phyloP scores from a whole-genome alignment of 768 basidiomycete species.

The Kwoniella mangroviensis region DNA sequence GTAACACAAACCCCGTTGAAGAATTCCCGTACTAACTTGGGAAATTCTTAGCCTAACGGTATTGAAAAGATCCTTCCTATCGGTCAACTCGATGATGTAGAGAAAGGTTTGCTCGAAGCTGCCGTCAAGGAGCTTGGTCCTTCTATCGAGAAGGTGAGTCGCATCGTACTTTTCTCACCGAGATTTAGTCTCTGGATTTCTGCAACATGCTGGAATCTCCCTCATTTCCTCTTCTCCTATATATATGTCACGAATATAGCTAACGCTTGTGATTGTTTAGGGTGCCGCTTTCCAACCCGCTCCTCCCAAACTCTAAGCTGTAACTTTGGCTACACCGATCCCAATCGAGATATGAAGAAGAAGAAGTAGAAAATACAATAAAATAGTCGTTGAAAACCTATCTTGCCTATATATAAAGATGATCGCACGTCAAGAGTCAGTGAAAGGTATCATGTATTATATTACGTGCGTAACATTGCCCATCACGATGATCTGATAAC shows the following conservation, averaged over 20 bases:
- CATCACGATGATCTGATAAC: too few relatives aligned
- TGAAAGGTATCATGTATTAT: neutral
- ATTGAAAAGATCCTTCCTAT: constrained; percentile 89
- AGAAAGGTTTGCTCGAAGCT: constrained; percentile 80
- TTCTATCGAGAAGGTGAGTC: constrained; percentile 53
- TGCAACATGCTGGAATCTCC: too few relatives aligned
- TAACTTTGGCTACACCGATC: neutral
- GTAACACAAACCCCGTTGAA: too few relatives aligned
- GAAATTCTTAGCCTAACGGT: constrained; percentile 64
- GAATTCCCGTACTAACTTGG: too few relatives aligned
- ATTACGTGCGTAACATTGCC: neutral
- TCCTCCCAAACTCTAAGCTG: constrained; percentile 46
- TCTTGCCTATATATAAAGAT: neutral
- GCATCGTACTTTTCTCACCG: too few relatives aligned
- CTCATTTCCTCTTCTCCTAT: neutral
- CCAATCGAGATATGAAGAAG: neutral
- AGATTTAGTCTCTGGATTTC: too few relatives aligned
- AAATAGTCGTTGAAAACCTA: too few relatives aligned
- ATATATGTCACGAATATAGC: neutral
- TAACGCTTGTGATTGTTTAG: constrained; percentile 20
- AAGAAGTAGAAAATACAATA: neutral
- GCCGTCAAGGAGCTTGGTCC: constrained; percentile 57
- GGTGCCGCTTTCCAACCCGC: constrained; percentile 47
- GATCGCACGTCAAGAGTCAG: neutral
- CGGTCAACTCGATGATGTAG: constrained; percentile 76